Evolutionary conservation across 768 basidiomycete genomes (phyloP).

Genomic region (Suillus hirtellus): DNA sequence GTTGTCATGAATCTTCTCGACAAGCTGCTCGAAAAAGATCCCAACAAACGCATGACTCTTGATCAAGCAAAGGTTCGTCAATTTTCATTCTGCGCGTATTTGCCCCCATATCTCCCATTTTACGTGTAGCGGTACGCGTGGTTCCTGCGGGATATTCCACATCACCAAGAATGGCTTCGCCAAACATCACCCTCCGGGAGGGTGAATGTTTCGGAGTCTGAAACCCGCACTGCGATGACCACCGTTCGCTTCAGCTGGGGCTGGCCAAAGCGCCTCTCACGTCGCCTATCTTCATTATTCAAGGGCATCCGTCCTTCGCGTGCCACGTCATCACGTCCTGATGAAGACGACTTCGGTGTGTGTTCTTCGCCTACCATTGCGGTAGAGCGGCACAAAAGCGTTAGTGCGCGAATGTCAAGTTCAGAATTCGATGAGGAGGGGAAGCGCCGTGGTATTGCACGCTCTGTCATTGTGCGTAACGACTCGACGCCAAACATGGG

Average conservation of each 20-base stretch:
- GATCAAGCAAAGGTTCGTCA: constrained; percentile 75
- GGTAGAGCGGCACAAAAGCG: constrained; percentile 29
- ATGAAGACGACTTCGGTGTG: constrained; percentile 29
- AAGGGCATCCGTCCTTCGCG: constrained; percentile 40
- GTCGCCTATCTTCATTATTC: constrained; percentile 51
- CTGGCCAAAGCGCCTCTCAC: constrained; percentile 44
- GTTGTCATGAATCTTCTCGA: constrained; percentile 73
- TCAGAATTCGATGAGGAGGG: constrained; percentile 27
- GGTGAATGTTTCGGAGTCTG: constrained; percentile 70
- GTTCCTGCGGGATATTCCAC: constrained; percentile 66
- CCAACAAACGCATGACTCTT: constrained; percentile 69
- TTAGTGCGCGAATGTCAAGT: constrained; percentile 16
- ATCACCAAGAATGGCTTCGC: constrained; percentile 70
- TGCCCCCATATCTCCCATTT: constrained; percentile 13
- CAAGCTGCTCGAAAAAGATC: constrained; percentile 80
- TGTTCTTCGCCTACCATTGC: constrained; percentile 32
- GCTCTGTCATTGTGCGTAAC: constrained; percentile 22
- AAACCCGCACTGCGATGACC: constrained; percentile 75
- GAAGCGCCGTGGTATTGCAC: constrained; percentile 25
- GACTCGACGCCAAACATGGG: constrained; percentile 24
- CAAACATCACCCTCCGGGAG: constrained; percentile 54
- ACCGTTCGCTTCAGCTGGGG: constrained; percentile 63
- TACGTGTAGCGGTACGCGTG: constrained; percentile 55
- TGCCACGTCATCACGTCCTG: constrained; percentile 14
- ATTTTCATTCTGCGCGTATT: constrained; percentile 12